Evolutionary conservation across 495 filamentous ascomycete genomes (phyloP).

Genomic region (Amorphotheca resinae): DNA sequence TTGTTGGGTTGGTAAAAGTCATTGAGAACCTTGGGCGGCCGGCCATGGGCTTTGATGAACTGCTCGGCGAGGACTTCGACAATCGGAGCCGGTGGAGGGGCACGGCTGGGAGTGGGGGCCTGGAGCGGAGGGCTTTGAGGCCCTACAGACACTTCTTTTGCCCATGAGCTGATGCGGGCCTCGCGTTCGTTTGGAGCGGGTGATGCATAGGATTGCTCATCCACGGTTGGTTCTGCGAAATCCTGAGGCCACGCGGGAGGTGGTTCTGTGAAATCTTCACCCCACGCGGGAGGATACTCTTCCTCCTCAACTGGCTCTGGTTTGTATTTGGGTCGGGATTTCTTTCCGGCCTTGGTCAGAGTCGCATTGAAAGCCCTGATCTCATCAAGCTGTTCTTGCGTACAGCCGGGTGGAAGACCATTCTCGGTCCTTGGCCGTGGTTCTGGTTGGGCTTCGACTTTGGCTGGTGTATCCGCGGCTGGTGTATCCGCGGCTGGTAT

Average conservation of each 20-base stretch:
- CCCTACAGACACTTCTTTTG: constrained; percentile 3
- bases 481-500: neutral
- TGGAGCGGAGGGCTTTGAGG: neutral
- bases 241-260: constrained; percentile 6
- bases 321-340: constrained; percentile 7
- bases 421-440: neutral
- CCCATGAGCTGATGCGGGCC: constrained; percentile 8
- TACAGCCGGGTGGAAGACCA: constrained; percentile 11
- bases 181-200: constrained; percentile 1
- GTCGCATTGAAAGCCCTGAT: constrained; percentile 13
- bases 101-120: neutral
- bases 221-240: neutral
- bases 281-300: constrained; percentile 6
- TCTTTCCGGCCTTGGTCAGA: constrained; percentile 16
- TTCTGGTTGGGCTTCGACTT: constrained; percentile 1
- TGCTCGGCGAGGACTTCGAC: neutral
- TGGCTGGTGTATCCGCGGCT: neutral
- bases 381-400: constrained; percentile 18
- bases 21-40: constrained; percentile 2
- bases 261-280: neutral
- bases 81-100: neutral
- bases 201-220: neutral
- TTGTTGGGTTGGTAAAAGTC: constrained; percentile 18
- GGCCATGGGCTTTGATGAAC: constrained; percentile 10
- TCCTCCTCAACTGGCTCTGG: constrained; percentile 1